Evolutionary conservation across 768 basidiomycete genomes (phyloP), one percentile per base, ranked within the genome.

Genomic region (Kwoniella newhampshirensis): DNA sequence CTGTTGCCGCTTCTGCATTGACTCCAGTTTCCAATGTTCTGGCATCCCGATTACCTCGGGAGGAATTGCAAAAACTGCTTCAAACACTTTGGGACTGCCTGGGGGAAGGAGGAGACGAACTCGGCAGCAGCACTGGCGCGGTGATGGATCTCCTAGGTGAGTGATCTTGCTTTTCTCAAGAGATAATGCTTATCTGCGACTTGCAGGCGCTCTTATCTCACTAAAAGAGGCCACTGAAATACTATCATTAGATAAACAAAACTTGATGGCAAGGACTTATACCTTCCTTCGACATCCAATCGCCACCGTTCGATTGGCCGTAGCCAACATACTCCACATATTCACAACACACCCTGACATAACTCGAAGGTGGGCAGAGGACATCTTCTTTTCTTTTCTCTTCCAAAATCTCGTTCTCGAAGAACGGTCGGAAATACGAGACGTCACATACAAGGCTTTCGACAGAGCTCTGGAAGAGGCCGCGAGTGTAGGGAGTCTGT

Each of bases 241-340:
- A 30, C 81, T 94, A 7, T 86, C 61, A 17, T 28, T 48, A 39
- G 42, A 21, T 11, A 20, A 15, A 43, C 50, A 27, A 18, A 30
- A 51, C 7, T 51, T 63, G 30, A 64, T 93, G 5, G 87, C 88
- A 1, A 89, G 87, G 0, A 79, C 94, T 4, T 98, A 91, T 78
- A 90, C 94, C 3, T 97, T 94, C 81, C 93, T 97, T 78, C 89
- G 96, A 17, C 96, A 99, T 75, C 93, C 94, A 0, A 98, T 99
- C 67, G 78, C 88, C 1, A 87, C 87, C 59, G 96, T 99, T 52
- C 89, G 96, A 7, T 81, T 93, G 13, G 87, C 96, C 2, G 93
- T 98, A 2, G 88, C 93, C 42, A 86, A 89, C 58, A 92, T 92
- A 0, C 79, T 98, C 9, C 82, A 85, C 53, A 87, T 87, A 7